Percentiles rank a stretch among this genome's conserved stretches.
Conservation (phyloP, 257 asterid species). For the Voacanga thouarsii region DNA sequence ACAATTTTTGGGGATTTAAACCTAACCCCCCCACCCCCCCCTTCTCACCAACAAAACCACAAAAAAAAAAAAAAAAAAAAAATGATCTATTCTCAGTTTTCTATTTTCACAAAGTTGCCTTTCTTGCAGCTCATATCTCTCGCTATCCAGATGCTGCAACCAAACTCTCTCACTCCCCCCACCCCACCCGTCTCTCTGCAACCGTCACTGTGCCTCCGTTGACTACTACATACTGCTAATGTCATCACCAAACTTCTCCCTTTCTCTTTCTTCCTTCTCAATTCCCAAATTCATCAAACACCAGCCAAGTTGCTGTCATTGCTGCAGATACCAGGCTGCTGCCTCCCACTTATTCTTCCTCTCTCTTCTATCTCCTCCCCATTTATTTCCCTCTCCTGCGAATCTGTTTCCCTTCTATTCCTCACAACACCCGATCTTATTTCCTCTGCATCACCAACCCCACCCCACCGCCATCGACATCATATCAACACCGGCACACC, state of each 20-base stretch:
- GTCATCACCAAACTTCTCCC: neutral
- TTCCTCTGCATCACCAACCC: neutral
- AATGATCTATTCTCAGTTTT: neutral
- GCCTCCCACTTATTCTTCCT: neutral
- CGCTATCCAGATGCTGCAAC: neutral
- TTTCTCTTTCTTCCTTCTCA: neutral
- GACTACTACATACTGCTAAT: neutral
- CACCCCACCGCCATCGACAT: too few species aligned
- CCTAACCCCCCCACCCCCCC: too few species aligned
- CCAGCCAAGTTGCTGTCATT: neutral
- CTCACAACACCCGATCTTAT: neutral
- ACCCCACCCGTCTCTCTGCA: too few species aligned
- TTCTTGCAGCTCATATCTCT: neutral
- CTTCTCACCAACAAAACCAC: too few species aligned
- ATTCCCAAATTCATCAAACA: neutral
- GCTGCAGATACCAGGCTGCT: neutral
- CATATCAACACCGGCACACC: too few species aligned
- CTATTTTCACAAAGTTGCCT: neutral
- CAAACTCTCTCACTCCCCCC: neutral
- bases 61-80: too few species aligned
- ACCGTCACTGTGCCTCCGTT: neutral
- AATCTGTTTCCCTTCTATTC: neutral
- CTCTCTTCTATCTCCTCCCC: neutral
- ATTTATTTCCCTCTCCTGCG: neutral
- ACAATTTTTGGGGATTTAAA: neutral